These are phyloP conservation scores for Tardiomyces digboiensis DNA, from an alignment of 1,139 yeast species.

Conservation along the genomic window DNA sequence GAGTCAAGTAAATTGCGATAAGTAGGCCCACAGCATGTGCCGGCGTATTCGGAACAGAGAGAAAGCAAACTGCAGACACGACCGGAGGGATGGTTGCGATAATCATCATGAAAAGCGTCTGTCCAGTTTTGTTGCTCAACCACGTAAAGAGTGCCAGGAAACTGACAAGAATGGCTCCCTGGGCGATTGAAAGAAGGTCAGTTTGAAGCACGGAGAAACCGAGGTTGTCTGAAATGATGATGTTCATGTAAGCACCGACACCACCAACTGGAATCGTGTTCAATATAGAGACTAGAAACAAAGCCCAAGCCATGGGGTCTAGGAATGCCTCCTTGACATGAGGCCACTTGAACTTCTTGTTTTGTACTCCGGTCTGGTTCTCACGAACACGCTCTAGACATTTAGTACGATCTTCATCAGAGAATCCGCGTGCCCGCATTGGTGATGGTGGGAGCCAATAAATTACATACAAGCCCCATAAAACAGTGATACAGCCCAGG, in stretches of 20 bases:
- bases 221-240: constrained; percentile 30
- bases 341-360: constrained; percentile 39
- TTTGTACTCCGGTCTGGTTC: constrained; percentile 46
- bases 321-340: constrained; percentile 39
- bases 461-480: constrained; percentile 40
- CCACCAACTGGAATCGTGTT: constrained; percentile 47
- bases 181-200: constrained; percentile 32
- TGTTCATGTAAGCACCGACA: constrained; percentile 35
- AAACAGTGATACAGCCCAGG: constrained; percentile 37
- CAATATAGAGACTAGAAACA: constrained; percentile 22
- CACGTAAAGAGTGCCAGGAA: constrained; percentile 1
- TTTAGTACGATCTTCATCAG: constrained; percentile 40
- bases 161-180: constrained; percentile 24
- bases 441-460: constrained; percentile 45
- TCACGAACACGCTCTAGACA: constrained; percentile 43
- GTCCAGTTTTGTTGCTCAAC: neutral
- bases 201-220: constrained; percentile 31
- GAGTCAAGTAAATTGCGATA: neutral
- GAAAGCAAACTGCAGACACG: neutral
- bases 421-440: constrained; percentile 42
- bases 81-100: constrained; percentile 1
- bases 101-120: constrained; percentile 1
- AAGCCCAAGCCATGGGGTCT: constrained; percentile 41
- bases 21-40: neutral
- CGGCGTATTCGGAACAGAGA: neutral